Conservation (phyloP, 805 yeast species). For the Barnettozyma pratensis region DNA sequence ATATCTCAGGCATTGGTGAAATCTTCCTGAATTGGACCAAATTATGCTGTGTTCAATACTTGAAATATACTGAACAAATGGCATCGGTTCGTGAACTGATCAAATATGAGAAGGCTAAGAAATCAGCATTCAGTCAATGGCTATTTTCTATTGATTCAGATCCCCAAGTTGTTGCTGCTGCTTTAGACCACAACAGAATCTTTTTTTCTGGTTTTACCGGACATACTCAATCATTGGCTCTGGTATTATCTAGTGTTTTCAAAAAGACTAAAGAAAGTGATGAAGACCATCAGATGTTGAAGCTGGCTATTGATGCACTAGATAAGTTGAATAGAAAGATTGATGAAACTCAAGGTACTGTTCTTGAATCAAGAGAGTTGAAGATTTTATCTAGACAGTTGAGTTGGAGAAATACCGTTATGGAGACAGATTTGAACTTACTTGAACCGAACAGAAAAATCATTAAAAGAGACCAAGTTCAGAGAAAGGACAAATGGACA, state of each 20-base stretch:
- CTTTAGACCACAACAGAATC: slow-evolving; percentile 47
- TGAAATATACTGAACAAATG: slow-evolving; percentile 54
- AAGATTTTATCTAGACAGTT: slow-evolving; percentile 48
- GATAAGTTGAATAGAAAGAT: slow-evolving; percentile 52
- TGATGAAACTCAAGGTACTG: slow-evolving; percentile 55
- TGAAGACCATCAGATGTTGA: slow-evolving; percentile 47
- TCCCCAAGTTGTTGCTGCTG: slow-evolving; percentile 34
- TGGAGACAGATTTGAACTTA: slow-evolving; percentile 46
- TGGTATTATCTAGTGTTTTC: slow-evolving; percentile 56
- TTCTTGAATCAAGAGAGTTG: slow-evolving; percentile 53
- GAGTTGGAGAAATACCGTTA: slow-evolving; percentile 43
- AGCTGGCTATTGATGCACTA: slow-evolving; percentile 49
- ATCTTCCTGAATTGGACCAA: slow-evolving; percentile 61
- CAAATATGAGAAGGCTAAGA: slow-evolving; percentile 37
- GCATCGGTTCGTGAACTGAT: slow-evolving; percentile 56
- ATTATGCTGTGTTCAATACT: slow-evolving; percentile 47
- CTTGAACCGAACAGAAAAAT: slow-evolving; percentile 51
- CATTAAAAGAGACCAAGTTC: slow-evolving; percentile 51
- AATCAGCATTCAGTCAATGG: slow-evolving; percentile 53
- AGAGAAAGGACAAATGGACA: slow-evolving; percentile 57
- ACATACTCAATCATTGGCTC: slow-evolving; percentile 51
- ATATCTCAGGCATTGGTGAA: slow-evolving; percentile 57
- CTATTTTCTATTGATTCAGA: slow-evolving; percentile 44
- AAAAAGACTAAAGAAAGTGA: slow-evolving; percentile 42
- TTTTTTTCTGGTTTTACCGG: slow-evolving; percentile 54